Conservation (phyloP, 73 alveolate species). For the Blepharisma japonicum region DNA sequence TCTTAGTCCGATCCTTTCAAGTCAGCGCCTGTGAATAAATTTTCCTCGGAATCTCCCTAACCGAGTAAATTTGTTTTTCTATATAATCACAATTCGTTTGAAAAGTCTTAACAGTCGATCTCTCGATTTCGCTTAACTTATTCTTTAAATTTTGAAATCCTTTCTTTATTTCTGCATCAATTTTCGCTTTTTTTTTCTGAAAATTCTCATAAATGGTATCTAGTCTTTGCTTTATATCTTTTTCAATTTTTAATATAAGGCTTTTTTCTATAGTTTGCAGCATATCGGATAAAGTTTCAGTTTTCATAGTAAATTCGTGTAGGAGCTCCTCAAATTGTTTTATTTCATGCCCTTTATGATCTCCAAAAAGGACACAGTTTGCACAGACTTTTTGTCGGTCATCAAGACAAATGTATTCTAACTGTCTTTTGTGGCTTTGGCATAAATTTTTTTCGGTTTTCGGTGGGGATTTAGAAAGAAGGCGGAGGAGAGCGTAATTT, state of each 20-base stretch:
- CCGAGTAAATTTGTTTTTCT: neutral
- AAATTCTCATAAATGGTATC: slow-evolving; percentile 7
- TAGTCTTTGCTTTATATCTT: neutral
- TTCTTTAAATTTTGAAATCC: slow-evolving; percentile 8
- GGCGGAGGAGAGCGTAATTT: slow-evolving; percentile 46
- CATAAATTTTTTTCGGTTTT: slow-evolving; percentile 31
- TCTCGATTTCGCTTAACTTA: neutral
- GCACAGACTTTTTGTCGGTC: slow-evolving; percentile 83
- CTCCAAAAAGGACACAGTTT: slow-evolving; percentile 89
- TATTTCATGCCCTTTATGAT: slow-evolving; percentile 86
- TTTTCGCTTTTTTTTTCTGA: neutral
- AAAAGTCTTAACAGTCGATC: neutral
- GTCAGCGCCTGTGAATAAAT: neutral
- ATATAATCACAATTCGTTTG: neutral
- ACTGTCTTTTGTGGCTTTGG: slow-evolving; percentile 48
- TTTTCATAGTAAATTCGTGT: slow-evolving; percentile 72
- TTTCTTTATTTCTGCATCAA: slow-evolving; percentile 13
- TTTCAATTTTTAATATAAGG: neutral
- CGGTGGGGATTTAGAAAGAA: neutral
- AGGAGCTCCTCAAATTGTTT: slow-evolving; percentile 81
- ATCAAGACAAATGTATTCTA: slow-evolving; percentile 84
- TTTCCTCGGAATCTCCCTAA: neutral
- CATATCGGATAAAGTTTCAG: slow-evolving; percentile 70
- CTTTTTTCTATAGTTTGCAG: slow-evolving; percentile 62
- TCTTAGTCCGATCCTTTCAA: neutral